phyloP scores from a whole-genome alignment of 306 rosid species.

The Quillaja saponaria region DNA sequence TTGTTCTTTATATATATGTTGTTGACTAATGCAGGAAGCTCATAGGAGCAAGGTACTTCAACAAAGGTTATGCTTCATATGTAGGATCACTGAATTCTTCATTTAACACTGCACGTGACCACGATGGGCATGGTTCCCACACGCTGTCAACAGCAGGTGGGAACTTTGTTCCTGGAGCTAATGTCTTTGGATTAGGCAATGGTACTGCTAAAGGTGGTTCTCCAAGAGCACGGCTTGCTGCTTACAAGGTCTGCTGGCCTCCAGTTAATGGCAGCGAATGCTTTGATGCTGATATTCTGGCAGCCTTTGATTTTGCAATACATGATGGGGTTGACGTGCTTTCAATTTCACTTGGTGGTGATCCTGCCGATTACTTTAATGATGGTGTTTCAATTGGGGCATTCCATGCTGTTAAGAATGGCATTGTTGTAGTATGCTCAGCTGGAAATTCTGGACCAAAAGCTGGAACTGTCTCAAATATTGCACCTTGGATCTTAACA shows the following conservation, averaged over 20 bases:
- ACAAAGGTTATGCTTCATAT: conserved; percentile 43
- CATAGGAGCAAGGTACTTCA: conserved; percentile 78
- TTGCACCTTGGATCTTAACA: conserved; percentile 75
- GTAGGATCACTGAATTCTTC: conserved; percentile 10
- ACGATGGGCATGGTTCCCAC: conserved; percentile 75
- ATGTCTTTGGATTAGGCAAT: conserved; percentile 49
- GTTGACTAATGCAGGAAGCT: conserved; percentile 51
- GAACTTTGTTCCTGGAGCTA: conserved; percentile 49
- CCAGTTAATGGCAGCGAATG: conserved; percentile 28
- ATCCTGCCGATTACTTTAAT: not conserved
- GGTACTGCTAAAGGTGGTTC: conserved; percentile 88
- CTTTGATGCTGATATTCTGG: conserved; percentile 59
- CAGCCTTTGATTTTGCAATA: conserved; percentile 64
- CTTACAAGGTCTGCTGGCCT: conserved; percentile 81
- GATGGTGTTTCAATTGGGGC: conserved; percentile 55
- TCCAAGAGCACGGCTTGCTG: conserved; percentile 63
- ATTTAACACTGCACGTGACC: conserved; percentile 40
- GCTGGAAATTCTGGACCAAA: conserved; percentile 73
- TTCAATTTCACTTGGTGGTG: conserved; percentile 60
- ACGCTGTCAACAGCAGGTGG: conserved; percentile 76
- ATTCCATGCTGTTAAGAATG: conserved; percentile 62
- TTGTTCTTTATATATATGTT: not conserved
- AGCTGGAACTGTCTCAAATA: conserved; percentile 38
- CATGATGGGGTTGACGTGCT: conserved; percentile 72
- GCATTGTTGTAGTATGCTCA: conserved; percentile 49